These are phyloP conservation scores for Heliamphora pulchella DNA, from an alignment of 179 eudicot species.

Conservation along the genomic window DNA sequence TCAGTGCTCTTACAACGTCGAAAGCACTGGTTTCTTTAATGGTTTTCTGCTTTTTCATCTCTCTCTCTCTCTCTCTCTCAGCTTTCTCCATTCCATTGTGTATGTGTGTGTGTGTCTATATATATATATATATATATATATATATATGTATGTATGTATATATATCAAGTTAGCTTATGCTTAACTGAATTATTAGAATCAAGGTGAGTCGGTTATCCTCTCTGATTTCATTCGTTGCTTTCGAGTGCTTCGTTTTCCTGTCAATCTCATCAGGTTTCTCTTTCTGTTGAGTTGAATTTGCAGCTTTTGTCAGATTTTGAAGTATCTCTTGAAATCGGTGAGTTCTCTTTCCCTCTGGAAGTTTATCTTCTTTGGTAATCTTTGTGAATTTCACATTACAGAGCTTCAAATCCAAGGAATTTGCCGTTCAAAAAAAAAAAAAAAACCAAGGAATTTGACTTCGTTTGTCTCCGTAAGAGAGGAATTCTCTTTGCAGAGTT, in stretches of 20 bases:
- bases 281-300: neutral
- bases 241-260: neutral
- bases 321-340: neutral
- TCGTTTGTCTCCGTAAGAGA: neutral
- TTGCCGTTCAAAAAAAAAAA: too few species aligned
- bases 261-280: neutral
- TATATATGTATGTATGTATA: neutral
- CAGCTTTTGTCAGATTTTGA: neutral
- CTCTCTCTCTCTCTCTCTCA: neutral
- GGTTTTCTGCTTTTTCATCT: neutral
- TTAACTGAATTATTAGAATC: neutral
- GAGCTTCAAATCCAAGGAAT: neutral
- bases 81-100: neutral
- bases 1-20: slow-evolving; percentile 6
- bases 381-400: neutral
- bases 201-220: neutral
- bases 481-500: neutral
- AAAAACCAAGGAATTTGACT: neutral
- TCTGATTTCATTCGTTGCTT: neutral
- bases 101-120: too few species aligned
- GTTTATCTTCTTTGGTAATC: neutral
- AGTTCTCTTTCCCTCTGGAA: neutral
- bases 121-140: too few species aligned
- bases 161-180: neutral
- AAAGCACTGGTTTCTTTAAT: slow-evolving; percentile 3